phyloP scores from a whole-genome alignment of 306 rosid species.

The Quercus bicolor region DNA sequence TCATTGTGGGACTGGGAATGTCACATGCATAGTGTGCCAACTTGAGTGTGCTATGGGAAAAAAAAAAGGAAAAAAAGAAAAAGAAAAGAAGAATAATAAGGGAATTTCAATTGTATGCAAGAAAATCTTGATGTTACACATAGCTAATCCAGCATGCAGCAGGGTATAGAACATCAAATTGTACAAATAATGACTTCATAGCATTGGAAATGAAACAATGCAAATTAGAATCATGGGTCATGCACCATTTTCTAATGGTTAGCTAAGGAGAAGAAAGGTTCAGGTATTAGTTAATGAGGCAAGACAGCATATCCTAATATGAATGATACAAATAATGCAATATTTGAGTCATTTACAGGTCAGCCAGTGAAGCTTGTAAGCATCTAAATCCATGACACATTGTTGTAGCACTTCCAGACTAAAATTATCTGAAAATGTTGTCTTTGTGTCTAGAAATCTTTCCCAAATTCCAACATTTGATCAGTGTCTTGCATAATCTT shows the following conservation, averaged over 20 bases:
- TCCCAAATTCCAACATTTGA: slow-evolving; percentile 4
- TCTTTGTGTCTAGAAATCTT: background rate
- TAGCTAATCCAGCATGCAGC: background rate
- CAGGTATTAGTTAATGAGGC: background rate
- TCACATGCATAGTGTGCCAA: background rate
- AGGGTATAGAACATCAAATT: background rate
- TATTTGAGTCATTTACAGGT: background rate
- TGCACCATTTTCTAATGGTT: background rate
- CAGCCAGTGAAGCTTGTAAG: slow-evolving; percentile 1
- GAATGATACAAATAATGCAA: background rate
- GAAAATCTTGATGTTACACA: background rate
- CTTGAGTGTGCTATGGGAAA: background rate
- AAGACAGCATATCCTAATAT: background rate
- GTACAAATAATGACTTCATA: background rate
- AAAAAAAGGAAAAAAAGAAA: rapidly evolving
- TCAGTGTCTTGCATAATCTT: slow-evolving; percentile 4
- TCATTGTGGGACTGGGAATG: background rate
- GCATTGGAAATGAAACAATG: background rate
- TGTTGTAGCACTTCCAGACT: background rate
- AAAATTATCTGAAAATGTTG: background rate
- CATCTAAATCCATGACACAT: slow-evolving; percentile 2
- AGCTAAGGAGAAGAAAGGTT: background rate
- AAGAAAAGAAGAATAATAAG: background rate
- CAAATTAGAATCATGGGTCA: background rate
- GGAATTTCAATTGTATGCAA: background rate